These are phyloP conservation scores for Candida bentonensis DNA, from an alignment of 805 yeast genomes.

Conservation along the genomic window DNA sequence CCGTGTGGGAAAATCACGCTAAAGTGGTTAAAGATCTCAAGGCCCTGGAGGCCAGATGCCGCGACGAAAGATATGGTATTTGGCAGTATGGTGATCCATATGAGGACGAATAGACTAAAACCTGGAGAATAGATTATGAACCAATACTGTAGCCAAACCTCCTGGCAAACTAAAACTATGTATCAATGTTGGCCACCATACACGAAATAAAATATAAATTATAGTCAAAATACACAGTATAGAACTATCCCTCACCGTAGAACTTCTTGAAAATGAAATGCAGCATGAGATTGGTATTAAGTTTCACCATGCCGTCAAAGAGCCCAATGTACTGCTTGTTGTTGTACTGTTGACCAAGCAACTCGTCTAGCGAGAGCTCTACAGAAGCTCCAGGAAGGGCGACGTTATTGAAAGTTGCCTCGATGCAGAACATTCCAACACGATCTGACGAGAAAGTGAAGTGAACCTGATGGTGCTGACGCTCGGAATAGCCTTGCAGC, in stretches of 20 bases:
- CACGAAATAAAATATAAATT: no score
- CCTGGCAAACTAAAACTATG: no score
- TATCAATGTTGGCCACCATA: no score
- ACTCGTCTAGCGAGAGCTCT: slow-evolving; percentile 52
- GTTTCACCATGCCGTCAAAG: slow-evolving; percentile 53
- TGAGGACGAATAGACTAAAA: slow-evolving; percentile 29
- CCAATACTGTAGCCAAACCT: no score
- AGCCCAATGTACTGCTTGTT: slow-evolving; percentile 37
- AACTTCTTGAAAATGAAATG: slow-evolving; percentile 64
- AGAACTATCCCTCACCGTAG: slow-evolving; percentile 34
- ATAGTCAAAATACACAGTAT: background rate
- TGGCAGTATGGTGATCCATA: slow-evolving; percentile 69
- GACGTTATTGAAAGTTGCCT: slow-evolving; percentile 51
- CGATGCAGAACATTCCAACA: slow-evolving; percentile 59
- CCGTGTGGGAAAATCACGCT: slow-evolving; percentile 3
- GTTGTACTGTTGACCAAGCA: slow-evolving; percentile 64
- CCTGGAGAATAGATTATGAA: no score
- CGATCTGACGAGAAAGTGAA: slow-evolving; percentile 66
- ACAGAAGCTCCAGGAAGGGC: slow-evolving; percentile 41
- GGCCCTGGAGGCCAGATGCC: slow-evolving; percentile 36
- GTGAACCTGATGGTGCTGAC: slow-evolving; percentile 49
- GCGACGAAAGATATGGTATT: slow-evolving; percentile 40
- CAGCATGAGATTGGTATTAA: slow-evolving; percentile 55
- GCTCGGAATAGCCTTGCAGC: slow-evolving; percentile 35
- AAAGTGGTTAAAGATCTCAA: slow-evolving; percentile 16